Evolutionary conservation across 768 basidiomycete species (phyloP).

Genomic region (Leccinum variicolor): DNA sequence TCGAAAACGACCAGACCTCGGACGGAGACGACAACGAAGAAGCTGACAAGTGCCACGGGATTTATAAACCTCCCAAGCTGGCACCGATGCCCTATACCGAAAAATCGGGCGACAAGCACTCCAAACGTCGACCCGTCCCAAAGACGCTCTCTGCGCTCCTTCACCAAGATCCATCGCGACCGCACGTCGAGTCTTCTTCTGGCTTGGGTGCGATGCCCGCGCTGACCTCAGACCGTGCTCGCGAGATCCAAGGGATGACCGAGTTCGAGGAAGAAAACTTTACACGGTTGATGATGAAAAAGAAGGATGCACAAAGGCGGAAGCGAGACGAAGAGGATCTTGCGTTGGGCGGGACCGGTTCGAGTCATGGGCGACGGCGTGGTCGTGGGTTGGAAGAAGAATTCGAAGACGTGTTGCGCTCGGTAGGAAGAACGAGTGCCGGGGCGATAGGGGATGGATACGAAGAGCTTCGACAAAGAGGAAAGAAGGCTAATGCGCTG

Average conservation of each 20-base stretch:
- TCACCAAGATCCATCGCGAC: conserved; percentile 53
- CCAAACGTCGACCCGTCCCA: conserved; percentile 55
- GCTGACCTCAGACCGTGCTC: conserved; percentile 60
- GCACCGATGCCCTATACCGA: conserved; percentile 87
- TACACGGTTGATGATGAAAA: conserved; percentile 85
- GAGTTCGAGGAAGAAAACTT: conserved; percentile 96
- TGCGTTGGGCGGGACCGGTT: conserved; percentile 72
- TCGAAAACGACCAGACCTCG: conserved; percentile 37
- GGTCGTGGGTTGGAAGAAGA: conserved; percentile 80
- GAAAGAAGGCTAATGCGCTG: conserved; percentile 60
- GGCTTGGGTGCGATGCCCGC: conserved; percentile 65
- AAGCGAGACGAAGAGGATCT: conserved; percentile 81
- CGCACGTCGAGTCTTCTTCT: conserved; percentile 67
- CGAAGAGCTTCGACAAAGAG: conserved; percentile 68
- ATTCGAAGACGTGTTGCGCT: conserved; percentile 74
- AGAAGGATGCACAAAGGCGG: conserved; percentile 74
- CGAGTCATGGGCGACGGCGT: conserved; percentile 51
- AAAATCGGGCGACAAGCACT: conserved; percentile 42
- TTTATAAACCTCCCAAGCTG: conserved; percentile 84
- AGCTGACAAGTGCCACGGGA: conserved; percentile 38
- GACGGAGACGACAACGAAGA: conserved; percentile 23
- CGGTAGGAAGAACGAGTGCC: conserved; percentile 45
- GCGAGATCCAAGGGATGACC: conserved; percentile 73
- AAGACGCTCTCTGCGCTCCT: conserved; percentile 56
- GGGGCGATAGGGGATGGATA: conserved; percentile 67